Base-by-base conservation (phyloP, 1,284 basidiomycete genomes). In the Phellopilus nigrolimitatus region DNA sequence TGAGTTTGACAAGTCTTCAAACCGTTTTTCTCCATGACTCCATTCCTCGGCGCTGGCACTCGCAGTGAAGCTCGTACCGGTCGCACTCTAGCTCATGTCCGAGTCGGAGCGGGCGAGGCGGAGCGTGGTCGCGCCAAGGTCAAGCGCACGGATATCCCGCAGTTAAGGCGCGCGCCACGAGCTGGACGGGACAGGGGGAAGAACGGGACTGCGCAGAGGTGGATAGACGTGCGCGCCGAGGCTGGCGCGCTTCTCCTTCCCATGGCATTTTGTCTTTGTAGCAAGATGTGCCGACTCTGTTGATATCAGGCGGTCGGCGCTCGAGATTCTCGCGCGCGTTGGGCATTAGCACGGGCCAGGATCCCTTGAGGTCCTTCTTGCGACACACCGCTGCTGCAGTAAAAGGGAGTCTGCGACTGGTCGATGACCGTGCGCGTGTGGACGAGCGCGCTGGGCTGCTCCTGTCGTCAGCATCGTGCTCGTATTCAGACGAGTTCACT, bases 351-450 rank as follows among this genome's bases (percentile, higher is more conserved):
- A 71, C 1, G 71, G 71, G 2, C 61, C 61, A 77, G 66, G 63
- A 73, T 25, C 41, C 36, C 36, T 47, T 36, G 12, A 53, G 43
- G 36, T 53, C 51, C 24, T 21, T 21, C 25, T 30, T n/a, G 8
- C 77, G 73, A 65, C 86, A 89, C 61, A 82, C 76, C 57, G 87
- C 83, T n/a, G 2, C 85, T 88, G 68, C 86, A 89, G 68, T 89
- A 89, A 56, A 89, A 75, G 17, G 86, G 84, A 2, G 78, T 78
- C 9, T 82, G 86, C 1, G 74, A 72, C n/a, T n/a, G n/a, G n/a
- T n/a, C n/a, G n/a, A n/a, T n/a, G n/a, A n/a, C n/a, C n/a, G n/a
- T n/a, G n/a, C n/a, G n/a, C n/a, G n/a, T n/a, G n/a, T n/a, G n/a
- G n/a, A n/a, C n/a, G n/a, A n/a, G n/a, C n/a, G n/a, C n/a, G n/a